phyloP scores from a whole-genome alignment of 2,329 filamentous ascomycete genomes.

The Colletotrichum paranaense region DNA sequence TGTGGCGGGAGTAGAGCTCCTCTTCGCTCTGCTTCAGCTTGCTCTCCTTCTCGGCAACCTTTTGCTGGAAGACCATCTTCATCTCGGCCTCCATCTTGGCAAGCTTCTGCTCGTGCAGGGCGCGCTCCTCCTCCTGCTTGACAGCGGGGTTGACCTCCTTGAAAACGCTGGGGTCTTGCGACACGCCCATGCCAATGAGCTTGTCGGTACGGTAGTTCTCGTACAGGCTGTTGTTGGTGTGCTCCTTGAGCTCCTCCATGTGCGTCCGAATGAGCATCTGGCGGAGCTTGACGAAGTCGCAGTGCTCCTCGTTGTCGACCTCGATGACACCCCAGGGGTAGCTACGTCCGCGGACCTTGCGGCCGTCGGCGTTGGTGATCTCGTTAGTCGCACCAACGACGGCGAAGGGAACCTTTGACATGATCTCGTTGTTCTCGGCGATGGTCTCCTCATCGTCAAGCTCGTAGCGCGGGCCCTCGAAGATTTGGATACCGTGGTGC shows the following conservation, averaged over 20 bases:
- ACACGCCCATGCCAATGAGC: slow-evolving; percentile 97
- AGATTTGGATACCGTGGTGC: slow-evolving; percentile 98
- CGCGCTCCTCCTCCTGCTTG: slow-evolving; percentile 99
- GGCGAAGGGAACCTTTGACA: slow-evolving; percentile 99
- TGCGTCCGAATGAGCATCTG: slow-evolving; percentile 99
- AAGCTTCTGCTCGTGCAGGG: slow-evolving; percentile 98
- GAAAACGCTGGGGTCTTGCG: slow-evolving; percentile 98
- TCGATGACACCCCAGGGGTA: slow-evolving; percentile 99
- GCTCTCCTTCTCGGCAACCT: slow-evolving; percentile 99
- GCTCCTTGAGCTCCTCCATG: slow-evolving; percentile 99
- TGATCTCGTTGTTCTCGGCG: slow-evolving; percentile 99
- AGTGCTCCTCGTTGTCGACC: slow-evolving; percentile 99
- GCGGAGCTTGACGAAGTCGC: slow-evolving; percentile 99
- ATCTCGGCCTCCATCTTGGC: slow-evolving; percentile 99
- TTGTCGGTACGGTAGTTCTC: slow-evolving; percentile 99
- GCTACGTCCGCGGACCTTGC: slow-evolving; percentile 93
- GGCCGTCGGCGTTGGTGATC: slow-evolving; percentile 89
- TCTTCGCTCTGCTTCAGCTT: slow-evolving; percentile 99
- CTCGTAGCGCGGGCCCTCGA: slow-evolving; percentile 98
- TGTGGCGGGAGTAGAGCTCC: slow-evolving; percentile 96
- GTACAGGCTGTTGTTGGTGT: slow-evolving; percentile 98
- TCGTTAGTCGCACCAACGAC: slow-evolving; percentile 97
- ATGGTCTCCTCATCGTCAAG: slow-evolving; percentile 99
- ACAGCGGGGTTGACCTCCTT: slow-evolving; percentile 99
- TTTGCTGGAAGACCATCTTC: slow-evolving; percentile 99